Evolutionary conservation across 176 grass and related monocot genomes (phyloP).

Genomic region (Phoenix dactylifera): DNA sequence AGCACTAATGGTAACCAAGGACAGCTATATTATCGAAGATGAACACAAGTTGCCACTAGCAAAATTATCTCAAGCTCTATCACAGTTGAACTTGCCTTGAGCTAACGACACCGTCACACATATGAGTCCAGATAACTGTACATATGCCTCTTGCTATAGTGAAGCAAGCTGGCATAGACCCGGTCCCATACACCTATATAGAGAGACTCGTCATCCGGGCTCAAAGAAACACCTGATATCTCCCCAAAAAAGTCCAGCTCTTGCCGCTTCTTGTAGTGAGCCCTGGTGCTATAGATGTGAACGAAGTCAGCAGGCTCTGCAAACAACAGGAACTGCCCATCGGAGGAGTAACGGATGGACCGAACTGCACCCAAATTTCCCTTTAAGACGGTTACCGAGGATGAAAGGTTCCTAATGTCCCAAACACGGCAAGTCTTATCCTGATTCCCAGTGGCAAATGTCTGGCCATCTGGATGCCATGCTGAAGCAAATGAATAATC

Average conservation of each 20-base stretch:
- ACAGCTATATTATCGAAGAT: no score
- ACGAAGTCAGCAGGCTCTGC: constrained; percentile 84
- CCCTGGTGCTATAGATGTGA: constrained; percentile 34
- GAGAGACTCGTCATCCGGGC: constrained; percentile 55
- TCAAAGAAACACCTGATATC: constrained; percentile 71
- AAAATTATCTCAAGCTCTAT: no score
- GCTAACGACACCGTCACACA: not conserved
- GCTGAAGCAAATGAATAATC: constrained; percentile 89
- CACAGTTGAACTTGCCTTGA: no score
- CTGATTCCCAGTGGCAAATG: constrained; percentile 83
- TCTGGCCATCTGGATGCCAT: constrained; percentile 52
- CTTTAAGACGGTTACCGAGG: constrained; percentile 47
- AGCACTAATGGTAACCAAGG: no score
- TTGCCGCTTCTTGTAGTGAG: constrained; percentile 51
- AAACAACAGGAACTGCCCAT: constrained; percentile 60
- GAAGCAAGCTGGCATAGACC: constrained; percentile 63
- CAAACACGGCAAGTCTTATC: constrained; percentile 86
- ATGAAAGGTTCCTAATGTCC: constrained; percentile 66
- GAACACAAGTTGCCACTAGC: no score
- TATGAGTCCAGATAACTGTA: constrained; percentile 38
- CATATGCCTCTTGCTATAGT: constrained; percentile 39
- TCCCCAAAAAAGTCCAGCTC: constrained; percentile 94
- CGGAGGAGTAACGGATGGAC: constrained; percentile 69
- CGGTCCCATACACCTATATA: constrained; percentile 74
- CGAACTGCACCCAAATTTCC: constrained; percentile 80